Base-by-base conservation (phyloP, 106 monocot species). In the Amphibolis antarctica region DNA sequence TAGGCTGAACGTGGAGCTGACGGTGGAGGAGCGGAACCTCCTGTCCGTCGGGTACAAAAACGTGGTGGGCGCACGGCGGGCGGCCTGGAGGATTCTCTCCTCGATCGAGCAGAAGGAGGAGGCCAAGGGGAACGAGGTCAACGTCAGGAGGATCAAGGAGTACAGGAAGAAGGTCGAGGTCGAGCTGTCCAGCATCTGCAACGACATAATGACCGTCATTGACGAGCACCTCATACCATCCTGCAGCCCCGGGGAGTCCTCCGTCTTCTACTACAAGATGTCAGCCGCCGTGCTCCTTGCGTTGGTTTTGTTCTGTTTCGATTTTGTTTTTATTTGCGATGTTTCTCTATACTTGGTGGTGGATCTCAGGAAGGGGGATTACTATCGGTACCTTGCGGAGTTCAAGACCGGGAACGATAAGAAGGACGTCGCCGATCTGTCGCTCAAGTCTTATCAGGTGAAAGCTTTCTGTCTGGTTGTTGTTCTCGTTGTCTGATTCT, bases 101-200 rank as follows among this genome's bases (percentile, higher is more conserved):
- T 87, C 83, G 47, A 83, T 83, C 63, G 86, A 88, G 75, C 83
- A 83, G 75, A 83, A 83, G 75, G 86, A 87, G 72, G 83, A 87
- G 65, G 42, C 75, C 11, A 87, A 75, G 74, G 86, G 83, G 25
- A 83, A 87, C 49, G 83, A 83, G 61, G 51, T 54, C 48, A 71
- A 80, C 28, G 83, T 57, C 17, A 77, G 66, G 66, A 62, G 50
- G 68, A 78, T 80, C 69, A 75, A 46, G 50, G 86, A 83, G 47
- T 87, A 83, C 59, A 63, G 75, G n/a, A 68, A 75, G 30, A 87
- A 80, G 77, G 83, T 87, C 28, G 86, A 87, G 71, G 10, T 65
- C 0, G 86, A 86, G 77, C 80, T 80, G 25, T 63, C 78, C 13
- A 36, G 30, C 46, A 81, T 85, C 74, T 81, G 84, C 44, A 59